These are phyloP conservation scores for Otatea glauca DNA, from an alignment of 176 grass and related monocot species.

Conservation along the genomic window DNA sequence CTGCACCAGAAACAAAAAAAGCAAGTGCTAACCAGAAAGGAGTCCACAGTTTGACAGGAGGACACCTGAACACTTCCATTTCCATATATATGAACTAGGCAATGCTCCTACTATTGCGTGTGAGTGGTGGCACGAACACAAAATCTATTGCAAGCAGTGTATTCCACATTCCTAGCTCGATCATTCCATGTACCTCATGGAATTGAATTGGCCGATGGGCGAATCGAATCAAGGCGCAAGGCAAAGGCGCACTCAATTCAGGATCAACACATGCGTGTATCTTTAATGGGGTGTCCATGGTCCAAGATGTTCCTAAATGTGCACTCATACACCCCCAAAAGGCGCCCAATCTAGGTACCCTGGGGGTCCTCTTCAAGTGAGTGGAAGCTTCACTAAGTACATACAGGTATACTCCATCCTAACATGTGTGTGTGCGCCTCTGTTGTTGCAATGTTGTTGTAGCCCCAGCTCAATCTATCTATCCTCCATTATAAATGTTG, in stretches of 20 bases:
- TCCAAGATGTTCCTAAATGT: slow-evolving; percentile 39
- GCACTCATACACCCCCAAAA: slow-evolving; percentile 10
- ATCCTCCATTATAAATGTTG: background rate
- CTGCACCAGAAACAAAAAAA: background rate
- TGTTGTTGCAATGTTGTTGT: slow-evolving; percentile 2
- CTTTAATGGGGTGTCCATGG: slow-evolving; percentile 20
- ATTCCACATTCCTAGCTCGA: background rate
- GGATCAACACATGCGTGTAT: background rate
- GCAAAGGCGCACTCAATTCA: slow-evolving; percentile 38
- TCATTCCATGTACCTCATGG: slow-evolving; percentile 28
- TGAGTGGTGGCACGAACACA: slow-evolving; percentile 24
- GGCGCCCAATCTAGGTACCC: background rate
- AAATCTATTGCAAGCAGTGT: slow-evolving; percentile 5
- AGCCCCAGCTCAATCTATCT: background rate
- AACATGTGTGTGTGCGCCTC: no score
- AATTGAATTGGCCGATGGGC: slow-evolving; percentile 13
- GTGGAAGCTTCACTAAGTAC: slow-evolving; percentile 62
- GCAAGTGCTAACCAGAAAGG: slow-evolving; percentile 5
- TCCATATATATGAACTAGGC: background rate
- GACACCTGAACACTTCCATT: slow-evolving; percentile 36
- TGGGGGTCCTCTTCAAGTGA: background rate
- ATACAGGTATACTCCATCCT: background rate
- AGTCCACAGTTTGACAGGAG: slow-evolving; percentile 40
- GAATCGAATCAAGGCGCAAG: slow-evolving; percentile 25
- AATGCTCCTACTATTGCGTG: background rate